Conservation (phyloP, 2,329 filamentous ascomycete species). For the Pseudogymnoascus sp. region DNA sequence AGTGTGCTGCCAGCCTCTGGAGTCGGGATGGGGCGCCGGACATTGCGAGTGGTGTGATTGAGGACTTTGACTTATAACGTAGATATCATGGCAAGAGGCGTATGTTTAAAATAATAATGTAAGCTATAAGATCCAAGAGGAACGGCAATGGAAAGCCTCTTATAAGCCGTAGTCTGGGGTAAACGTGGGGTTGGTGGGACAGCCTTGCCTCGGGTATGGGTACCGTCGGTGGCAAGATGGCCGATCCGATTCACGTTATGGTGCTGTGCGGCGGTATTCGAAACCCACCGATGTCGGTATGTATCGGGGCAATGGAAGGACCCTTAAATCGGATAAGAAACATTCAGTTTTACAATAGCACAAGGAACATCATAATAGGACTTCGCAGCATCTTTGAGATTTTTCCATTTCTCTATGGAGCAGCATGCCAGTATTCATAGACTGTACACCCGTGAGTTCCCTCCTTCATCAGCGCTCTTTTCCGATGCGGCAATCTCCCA, state of each 20-base stretch:
- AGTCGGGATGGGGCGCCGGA: slow-evolving; percentile 47
- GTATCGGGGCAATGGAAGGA: neutral
- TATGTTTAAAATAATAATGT: neutral
- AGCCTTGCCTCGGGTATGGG: slow-evolving; percentile 6
- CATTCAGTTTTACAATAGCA: neutral
- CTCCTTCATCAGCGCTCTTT: slow-evolving; percentile 23
- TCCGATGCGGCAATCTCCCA: slow-evolving; percentile 24
- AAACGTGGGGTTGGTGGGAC: slow-evolving; percentile 4
- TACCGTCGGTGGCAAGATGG: neutral
- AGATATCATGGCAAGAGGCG: neutral
- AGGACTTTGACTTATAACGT: neutral
- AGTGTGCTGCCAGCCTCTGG: slow-evolving; percentile 45
- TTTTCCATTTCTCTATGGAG: slow-evolving; percentile 26
- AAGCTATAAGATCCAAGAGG: neutral
- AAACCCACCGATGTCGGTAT: neutral
- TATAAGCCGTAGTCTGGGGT: slow-evolving; percentile 2
- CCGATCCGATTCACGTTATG: neutral
- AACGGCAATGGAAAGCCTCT: neutral
- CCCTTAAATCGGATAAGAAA: slow-evolving; percentile 6
- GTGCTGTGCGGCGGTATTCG: neutral
- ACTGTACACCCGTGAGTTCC: slow-evolving; percentile 27
- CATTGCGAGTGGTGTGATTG: neutral
- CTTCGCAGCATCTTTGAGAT: slow-evolving; percentile 21
- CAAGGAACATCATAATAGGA: slow-evolving; percentile 13
- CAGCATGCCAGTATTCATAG: slow-evolving; percentile 25